phyloP scores from a whole-genome alignment of 1,139 yeast genomes.

The Lizanozyma gosingica region DNA sequence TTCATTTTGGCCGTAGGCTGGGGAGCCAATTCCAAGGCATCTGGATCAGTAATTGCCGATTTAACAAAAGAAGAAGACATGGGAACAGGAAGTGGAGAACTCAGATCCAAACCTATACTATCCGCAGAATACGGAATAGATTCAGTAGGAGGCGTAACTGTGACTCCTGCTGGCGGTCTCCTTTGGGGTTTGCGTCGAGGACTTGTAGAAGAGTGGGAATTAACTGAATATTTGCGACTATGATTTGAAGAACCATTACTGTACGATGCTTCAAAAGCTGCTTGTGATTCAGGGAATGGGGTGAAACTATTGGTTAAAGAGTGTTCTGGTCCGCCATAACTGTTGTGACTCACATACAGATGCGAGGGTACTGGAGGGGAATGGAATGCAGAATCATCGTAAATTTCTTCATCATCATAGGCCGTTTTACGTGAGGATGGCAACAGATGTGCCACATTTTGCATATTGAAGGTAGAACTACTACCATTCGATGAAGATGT shows the following conservation, averaged over 20 bases:
- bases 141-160: slow-evolving; percentile 10
- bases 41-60: no score
- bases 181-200: background rate
- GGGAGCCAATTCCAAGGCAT: background rate
- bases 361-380: no score
- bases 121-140: slow-evolving; percentile 40
- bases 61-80: background rate
- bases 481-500: no score
- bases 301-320: no score
- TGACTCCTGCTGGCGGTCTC: background rate
- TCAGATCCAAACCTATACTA: slow-evolving; percentile 25
- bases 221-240: background rate
- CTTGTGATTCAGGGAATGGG: background rate
- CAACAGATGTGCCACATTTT: no score
- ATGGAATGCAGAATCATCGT: no score
- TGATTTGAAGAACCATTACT: background rate
- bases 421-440: no score
- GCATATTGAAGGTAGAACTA: no score
- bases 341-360: no score
- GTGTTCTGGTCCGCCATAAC: no score
- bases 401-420: no score
- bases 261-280: background rate
- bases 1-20: background rate
- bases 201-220: background rate
- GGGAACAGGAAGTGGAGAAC: background rate